Conservation (phyloP, 441 rosid species). For the Melastoma candidum region DNA sequence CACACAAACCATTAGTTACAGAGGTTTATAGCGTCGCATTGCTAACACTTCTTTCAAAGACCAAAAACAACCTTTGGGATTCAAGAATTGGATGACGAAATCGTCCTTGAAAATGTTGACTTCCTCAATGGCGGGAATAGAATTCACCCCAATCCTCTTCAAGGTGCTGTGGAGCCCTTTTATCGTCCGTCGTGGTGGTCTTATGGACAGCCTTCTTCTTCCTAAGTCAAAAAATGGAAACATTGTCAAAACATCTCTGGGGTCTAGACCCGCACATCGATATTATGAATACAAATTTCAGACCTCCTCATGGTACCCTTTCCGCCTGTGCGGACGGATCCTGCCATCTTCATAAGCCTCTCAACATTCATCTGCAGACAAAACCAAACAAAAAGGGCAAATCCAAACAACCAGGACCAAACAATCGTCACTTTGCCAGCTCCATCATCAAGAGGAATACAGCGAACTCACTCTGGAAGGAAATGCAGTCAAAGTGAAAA, state of each 20-base stretch:
- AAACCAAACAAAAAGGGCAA: too few species aligned
- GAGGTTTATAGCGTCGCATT: too few species aligned
- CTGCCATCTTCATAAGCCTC: constrained; percentile 78
- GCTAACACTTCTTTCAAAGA: not conserved
- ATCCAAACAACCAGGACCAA: too few species aligned
- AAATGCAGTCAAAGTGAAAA: too few species aligned
- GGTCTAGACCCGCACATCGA: too few species aligned
- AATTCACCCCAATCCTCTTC: constrained; percentile 78
- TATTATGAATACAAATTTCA: not conserved
- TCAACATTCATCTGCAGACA: constrained; percentile 56
- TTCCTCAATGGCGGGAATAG: constrained; percentile 85
- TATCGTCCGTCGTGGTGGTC: constrained; percentile 83
- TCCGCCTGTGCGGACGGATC: constrained; percentile 81
- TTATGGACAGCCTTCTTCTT: constrained; percentile 97
- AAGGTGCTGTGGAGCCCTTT: constrained; percentile 79
- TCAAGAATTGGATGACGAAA: constrained; percentile 66
- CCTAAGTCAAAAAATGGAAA: constrained; percentile 19
- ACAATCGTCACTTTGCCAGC: too few species aligned
- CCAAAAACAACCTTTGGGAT: constrained; percentile 52
- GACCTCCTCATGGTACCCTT: constrained; percentile 78
- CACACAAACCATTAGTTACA: constrained; percentile 1
- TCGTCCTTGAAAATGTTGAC: constrained; percentile 93
- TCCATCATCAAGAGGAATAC: too few species aligned
- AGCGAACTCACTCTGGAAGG: too few species aligned
- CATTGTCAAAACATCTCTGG: too few species aligned